These are phyloP conservation scores for Cryptococcus wingfieldii DNA, from an alignment of 1,284 basidiomycete genomes.

Conservation along the genomic window DNA sequence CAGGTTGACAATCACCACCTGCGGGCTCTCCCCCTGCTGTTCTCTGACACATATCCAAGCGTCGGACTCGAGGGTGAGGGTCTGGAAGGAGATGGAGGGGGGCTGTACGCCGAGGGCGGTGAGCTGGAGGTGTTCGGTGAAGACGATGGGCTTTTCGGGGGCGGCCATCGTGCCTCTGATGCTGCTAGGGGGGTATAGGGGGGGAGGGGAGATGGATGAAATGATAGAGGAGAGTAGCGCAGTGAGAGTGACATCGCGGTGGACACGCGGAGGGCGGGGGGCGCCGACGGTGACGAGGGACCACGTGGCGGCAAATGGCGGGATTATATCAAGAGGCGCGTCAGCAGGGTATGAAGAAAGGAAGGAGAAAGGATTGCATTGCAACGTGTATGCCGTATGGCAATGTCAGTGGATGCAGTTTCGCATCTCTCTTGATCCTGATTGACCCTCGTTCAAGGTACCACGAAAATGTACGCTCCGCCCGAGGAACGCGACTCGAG, in stretches of 20 bases:
- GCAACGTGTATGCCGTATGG: too few species aligned
- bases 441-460: too few species aligned
- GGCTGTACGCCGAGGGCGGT: conserved; percentile 95
- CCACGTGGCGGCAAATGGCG: conserved; percentile 1
- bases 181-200: not conserved
- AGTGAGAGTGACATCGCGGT: not conserved
- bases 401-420: too few species aligned
- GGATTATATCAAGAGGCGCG: not conserved
- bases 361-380: too few species aligned
- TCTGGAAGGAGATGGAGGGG: conserved; percentile 95
- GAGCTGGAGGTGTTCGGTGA: conserved; percentile 59
- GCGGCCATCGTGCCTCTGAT: conserved; percentile 16
- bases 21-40: conserved; percentile 64
- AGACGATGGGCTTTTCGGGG: conserved; percentile 29
- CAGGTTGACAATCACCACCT: conserved; percentile 96
- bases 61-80: conserved; percentile 92
- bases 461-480: too few species aligned
- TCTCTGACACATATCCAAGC: conserved; percentile 77
- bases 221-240: not conserved
- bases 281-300: not conserved
- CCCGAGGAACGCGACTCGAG: too few species aligned
- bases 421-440: too few species aligned
- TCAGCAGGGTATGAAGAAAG: not conserved
- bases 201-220: not conserved
- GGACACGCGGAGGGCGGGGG: not conserved